phyloP scores from a whole-genome alignment of 2,329 filamentous ascomycete species.

The Fusarium napiforme region DNA sequence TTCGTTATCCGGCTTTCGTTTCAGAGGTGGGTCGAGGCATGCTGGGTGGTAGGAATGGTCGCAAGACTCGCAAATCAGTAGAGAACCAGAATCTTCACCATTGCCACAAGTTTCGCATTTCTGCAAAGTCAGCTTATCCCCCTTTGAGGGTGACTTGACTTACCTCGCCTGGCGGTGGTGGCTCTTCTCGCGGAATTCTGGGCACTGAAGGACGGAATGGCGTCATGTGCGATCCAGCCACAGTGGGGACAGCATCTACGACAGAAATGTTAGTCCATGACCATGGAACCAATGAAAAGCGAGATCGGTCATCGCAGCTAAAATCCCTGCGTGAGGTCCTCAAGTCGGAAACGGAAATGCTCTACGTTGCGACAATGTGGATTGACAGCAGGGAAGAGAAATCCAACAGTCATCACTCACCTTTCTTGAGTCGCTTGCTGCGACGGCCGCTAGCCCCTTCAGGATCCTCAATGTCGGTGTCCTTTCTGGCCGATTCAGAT shows the following conservation, averaged over 20 bases:
- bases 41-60: conserved; percentile 87
- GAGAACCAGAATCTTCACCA: conserved; percentile 74
- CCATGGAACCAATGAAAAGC: conserved; percentile 35
- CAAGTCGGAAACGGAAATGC: conserved; percentile 34
- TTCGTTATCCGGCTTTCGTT: conserved; percentile 80
- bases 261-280: conserved; percentile 36
- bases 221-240: conserved; percentile 97
- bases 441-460: conserved; percentile 76
- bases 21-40: conserved; percentile 88
- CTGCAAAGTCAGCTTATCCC: conserved; percentile 46
- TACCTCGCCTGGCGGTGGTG: conserved; percentile 56
- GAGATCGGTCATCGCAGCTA: conserved; percentile 33
- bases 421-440: conserved; percentile 91
- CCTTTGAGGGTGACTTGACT: conserved; percentile 36
- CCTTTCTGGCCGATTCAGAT: conserved; percentile 60
- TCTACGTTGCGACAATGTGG: conserved; percentile 31
- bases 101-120: conserved; percentile 90
- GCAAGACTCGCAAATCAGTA: conserved; percentile 90
- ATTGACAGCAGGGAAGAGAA: conserved; percentile 9
- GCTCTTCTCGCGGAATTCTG: conserved; percentile 68
- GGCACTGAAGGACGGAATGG: conserved; percentile 86
- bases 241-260: conserved; percentile 75
- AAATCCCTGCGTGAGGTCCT: conserved; percentile 42
- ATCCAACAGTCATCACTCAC: conserved; percentile 25
- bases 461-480: conserved; percentile 65